Conservation (phyloP, 2,329 filamentous ascomycete species). For the Colletotrichum spinosum region DNA sequence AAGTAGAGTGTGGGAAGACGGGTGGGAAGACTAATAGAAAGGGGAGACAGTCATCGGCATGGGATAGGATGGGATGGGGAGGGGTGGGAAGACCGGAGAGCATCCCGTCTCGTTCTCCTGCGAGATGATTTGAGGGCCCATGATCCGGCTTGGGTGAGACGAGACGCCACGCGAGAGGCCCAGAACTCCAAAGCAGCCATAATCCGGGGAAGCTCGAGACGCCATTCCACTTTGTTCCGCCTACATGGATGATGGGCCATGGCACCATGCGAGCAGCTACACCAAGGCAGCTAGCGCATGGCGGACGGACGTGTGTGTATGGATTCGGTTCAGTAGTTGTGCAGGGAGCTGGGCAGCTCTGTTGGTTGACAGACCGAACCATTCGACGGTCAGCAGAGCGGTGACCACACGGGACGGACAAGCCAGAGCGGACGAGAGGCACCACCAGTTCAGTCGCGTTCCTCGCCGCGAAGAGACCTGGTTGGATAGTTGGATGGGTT, state of each 20-base stretch:
- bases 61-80: not conserved
- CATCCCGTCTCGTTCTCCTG: conserved; percentile 3
- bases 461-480: not conserved
- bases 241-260: not conserved
- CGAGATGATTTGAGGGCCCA: not conserved
- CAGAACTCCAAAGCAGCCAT: conserved; percentile 10
- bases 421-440: not conserved
- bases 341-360: not conserved
- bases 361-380: not conserved
- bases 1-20: conserved; percentile 20
- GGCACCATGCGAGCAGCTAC: no score
- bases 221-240: not conserved
- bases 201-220: conserved; percentile 21
- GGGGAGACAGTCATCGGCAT: not conserved
- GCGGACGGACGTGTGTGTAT: not conserved
- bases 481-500: conserved; percentile 17
- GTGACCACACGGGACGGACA: not conserved
- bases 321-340: not conserved
- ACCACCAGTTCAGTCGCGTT: conserved; percentile 16
- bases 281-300: not conserved
- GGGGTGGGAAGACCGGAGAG: not conserved
- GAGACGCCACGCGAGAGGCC: conserved; percentile 27
- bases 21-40: not conserved
- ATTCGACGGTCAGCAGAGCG: not conserved
- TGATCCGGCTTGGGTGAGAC: not conserved